phyloP scores from a whole-genome alignment of 768 basidiomycete genomes.

The Sutorius australiensis region DNA sequence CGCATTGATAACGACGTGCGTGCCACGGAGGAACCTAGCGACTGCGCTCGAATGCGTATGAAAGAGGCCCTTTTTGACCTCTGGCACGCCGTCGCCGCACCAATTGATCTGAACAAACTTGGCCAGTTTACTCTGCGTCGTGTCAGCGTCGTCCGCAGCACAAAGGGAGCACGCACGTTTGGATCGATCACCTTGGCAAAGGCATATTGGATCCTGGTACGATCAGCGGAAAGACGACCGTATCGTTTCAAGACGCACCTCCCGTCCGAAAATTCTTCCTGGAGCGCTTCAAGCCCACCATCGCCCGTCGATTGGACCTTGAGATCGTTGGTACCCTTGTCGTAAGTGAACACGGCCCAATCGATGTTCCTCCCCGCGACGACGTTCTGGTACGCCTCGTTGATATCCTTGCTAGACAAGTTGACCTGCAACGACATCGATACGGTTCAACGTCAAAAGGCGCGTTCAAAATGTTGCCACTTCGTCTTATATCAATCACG shows the following conservation, averaged over 20 bases:
- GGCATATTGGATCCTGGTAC: conserved; percentile 84
- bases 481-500: conserved; percentile 7
- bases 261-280: conserved; percentile 95
- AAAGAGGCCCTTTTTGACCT: conserved; percentile 87
- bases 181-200: conserved; percentile 83
- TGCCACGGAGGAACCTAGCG: conserved; percentile 72
- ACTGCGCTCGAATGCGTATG: conserved; percentile 83
- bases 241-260: conserved; percentile 45
- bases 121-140: conserved; percentile 63
- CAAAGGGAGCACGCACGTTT: conserved; percentile 49
- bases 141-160: background rate
- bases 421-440: conserved; percentile 79
- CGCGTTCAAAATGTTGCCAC: no score
- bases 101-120: conserved; percentile 97
- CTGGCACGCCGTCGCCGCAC: conserved; percentile 97
- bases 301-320: conserved; percentile 83
- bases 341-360: conserved; percentile 80
- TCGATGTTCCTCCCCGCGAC: conserved; percentile 64
- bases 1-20: conserved; percentile 83
- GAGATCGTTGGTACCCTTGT: conserved; percentile 78
- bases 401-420: conserved; percentile 68
- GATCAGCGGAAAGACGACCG: no score
- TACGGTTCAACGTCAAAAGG: no score
- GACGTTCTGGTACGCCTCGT: conserved; percentile 71
- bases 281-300: conserved; percentile 85